Percentiles rank a stretch among this genome's conserved stretches.
Conservation (phyloP, 768 basidiomycete species). For the Candolleomyces aberdarensis region DNA sequence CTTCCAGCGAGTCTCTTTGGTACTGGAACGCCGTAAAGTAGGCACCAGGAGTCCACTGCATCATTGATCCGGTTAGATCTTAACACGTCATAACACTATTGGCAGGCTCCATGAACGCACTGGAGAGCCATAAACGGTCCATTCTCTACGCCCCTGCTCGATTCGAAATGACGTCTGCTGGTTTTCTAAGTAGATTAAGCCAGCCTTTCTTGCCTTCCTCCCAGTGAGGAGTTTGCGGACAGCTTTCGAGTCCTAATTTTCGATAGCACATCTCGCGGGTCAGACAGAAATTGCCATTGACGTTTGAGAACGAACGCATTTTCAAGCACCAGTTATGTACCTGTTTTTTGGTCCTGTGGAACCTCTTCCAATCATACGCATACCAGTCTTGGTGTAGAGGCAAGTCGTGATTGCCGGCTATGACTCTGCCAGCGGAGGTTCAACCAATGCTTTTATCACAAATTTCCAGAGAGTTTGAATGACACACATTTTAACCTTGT, state of each 20-base stretch:
- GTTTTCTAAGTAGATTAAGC: slow-evolving; percentile 58
- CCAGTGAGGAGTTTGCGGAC: slow-evolving; percentile 35
- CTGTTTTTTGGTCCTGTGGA: slow-evolving; percentile 22
- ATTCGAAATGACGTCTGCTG: slow-evolving; percentile 37
- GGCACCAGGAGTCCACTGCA: background rate
- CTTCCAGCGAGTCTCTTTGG: too few relatives aligned
- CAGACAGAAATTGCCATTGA: too few relatives aligned
- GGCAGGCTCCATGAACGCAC: slow-evolving; percentile 30
- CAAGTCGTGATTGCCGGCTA: slow-evolving; percentile 73
- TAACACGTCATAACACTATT: too few relatives aligned
- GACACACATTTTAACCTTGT: slow-evolving; percentile 53
- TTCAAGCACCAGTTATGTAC: slow-evolving; percentile 14
- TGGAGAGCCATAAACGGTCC: slow-evolving; percentile 69
- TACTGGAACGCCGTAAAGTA: background rate
- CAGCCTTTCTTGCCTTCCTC: slow-evolving; percentile 29
- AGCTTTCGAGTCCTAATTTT: slow-evolving; percentile 14
- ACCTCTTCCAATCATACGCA: slow-evolving; percentile 26
- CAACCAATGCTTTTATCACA: background rate
- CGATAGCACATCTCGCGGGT: background rate
- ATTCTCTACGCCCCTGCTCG: slow-evolving; percentile 37
- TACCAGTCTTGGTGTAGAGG: slow-evolving; percentile 40
- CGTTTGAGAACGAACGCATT: too few relatives aligned
- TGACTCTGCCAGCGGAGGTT: slow-evolving; percentile 39
- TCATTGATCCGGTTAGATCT: too few relatives aligned
- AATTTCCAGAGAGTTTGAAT: too few relatives aligned